Percentiles rank a stretch among this genome's conserved stretches.
phyloP scores from a whole-genome alignment of 2,329 filamentous ascomycete genomes.

The Balansia obtecta region DNA sequence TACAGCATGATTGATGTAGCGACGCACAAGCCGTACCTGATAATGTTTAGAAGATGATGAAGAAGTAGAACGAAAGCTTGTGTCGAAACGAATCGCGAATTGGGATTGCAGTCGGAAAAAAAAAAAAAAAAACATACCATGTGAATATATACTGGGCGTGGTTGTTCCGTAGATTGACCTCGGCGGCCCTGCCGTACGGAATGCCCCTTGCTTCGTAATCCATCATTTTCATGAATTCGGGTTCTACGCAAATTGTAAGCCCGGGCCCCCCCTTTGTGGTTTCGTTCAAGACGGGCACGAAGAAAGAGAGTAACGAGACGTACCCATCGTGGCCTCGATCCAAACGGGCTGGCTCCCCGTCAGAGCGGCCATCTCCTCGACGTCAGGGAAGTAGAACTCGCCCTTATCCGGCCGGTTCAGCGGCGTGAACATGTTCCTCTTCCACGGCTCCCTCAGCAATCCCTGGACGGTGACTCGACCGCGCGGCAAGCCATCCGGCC shows the following conservation, averaged over 20 bases:
- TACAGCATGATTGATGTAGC: slow-evolving; percentile 93
- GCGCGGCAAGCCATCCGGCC: slow-evolving; percentile 51
- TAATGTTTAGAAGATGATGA: slow-evolving; percentile 1
- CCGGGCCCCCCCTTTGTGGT: neutral
- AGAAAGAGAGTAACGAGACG: slow-evolving; percentile 9
- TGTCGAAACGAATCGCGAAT: neutral
- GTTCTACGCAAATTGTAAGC: slow-evolving; percentile 37
- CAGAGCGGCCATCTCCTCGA: slow-evolving; percentile 76
- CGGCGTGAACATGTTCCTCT: slow-evolving; percentile 97
- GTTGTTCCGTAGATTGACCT: slow-evolving; percentile 91
- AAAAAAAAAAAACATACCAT: slow-evolving; percentile 52
- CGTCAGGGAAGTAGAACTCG: slow-evolving; percentile 92
- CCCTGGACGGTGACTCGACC: slow-evolving; percentile 74
- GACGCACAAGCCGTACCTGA: slow-evolving; percentile 71
- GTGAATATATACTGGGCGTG: slow-evolving; percentile 98
- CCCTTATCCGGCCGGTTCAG: slow-evolving; percentile 72
- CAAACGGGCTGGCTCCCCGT: slow-evolving; percentile 79
- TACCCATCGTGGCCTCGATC: slow-evolving; percentile 94
- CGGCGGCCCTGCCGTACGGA: slow-evolving; percentile 75
- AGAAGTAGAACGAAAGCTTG: neutral
- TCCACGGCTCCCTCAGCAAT: slow-evolving; percentile 76
- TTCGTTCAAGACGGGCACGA: neutral
- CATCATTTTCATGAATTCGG: slow-evolving; percentile 64
- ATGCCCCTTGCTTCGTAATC: slow-evolving; percentile 70
- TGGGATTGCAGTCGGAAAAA: neutral